These are phyloP conservation scores for Kuraishia hungarica DNA, from an alignment of 805 yeast genomes.

Conservation along the genomic window DNA sequence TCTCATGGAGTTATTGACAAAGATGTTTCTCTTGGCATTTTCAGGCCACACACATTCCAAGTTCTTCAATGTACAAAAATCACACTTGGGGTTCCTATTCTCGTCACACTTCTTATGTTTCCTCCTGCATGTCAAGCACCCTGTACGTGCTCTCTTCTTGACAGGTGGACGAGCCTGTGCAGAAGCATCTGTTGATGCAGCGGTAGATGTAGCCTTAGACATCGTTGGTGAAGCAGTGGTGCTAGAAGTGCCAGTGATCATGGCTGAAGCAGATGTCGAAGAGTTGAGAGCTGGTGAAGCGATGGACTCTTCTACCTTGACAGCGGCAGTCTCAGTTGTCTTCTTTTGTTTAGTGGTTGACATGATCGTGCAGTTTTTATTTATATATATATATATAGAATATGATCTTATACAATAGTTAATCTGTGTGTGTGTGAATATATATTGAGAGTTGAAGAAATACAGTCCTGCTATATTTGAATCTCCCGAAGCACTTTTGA, in stretches of 20 bases:
- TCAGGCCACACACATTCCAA: constrained; percentile 30
- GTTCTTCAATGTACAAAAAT: constrained; percentile 29
- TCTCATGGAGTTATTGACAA: constrained; percentile 19
- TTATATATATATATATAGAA: no score
- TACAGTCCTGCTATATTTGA: neutral
- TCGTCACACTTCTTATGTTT: constrained; percentile 47
- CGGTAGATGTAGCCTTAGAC: neutral
- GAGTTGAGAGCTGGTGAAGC: neutral
- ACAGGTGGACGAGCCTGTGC: neutral
- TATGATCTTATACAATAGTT: no score
- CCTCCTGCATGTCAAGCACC: constrained; percentile 43
- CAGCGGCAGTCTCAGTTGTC: neutral
- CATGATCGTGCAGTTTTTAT: neutral
- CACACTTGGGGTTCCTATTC: constrained; percentile 39
- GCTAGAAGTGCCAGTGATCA: neutral
- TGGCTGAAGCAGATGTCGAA: neutral
- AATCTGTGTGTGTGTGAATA: neutral
- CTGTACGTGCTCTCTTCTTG: constrained; percentile 24
- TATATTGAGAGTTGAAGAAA: no score
- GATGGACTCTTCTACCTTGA: neutral
- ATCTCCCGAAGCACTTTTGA: no score
- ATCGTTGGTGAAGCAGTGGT: neutral
- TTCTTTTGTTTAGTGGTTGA: neutral
- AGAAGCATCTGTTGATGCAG: neutral
- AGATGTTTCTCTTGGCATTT: constrained; percentile 16